Percentiles rank a stretch among this genome's conserved stretches.
Evolutionary conservation across 768 basidiomycete genomes (phyloP).

Genomic region (Leccinum disarticulatum): DNA sequence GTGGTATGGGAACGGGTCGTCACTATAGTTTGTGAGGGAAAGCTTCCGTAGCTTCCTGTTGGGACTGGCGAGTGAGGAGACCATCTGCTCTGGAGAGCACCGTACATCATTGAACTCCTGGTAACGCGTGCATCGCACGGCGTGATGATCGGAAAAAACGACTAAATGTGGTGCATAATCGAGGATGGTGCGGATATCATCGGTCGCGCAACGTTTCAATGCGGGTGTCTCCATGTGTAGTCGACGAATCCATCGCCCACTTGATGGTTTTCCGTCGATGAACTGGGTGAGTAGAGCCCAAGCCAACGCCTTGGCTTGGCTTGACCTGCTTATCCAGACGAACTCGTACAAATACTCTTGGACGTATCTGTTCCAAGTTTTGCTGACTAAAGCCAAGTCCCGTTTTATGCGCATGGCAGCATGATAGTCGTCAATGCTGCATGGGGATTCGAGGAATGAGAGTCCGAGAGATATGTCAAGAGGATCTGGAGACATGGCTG

Average conservation of each 20-base stretch:
- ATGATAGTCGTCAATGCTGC: conserved; percentile 46
- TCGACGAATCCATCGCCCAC: conserved; percentile 55
- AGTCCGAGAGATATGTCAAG: conserved; percentile 49
- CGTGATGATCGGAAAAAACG: conserved; percentile 63
- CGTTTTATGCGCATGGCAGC: conserved; percentile 49
- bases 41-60: conserved; percentile 54
- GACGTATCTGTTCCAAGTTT: conserved; percentile 52
- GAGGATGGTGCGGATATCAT: conserved; percentile 66
- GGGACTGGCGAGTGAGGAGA: conserved; percentile 57
- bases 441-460: conserved; percentile 56
- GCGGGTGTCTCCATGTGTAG: conserved; percentile 69
- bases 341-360: conserved; percentile 64
- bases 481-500: conserved; percentile 43
- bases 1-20: conserved; percentile 53
- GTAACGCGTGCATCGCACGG: conserved; percentile 55
- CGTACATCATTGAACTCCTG: conserved; percentile 44
- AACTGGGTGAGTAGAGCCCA: conserved; percentile 43
- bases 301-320: conserved; percentile 49
- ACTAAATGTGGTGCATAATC: conserved; percentile 60
- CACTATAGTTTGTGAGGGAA: conserved; percentile 74
- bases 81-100: conserved; percentile 55
- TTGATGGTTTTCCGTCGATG: conserved; percentile 36
- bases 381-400: conserved; percentile 52
- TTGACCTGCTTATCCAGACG: conserved; percentile 63
- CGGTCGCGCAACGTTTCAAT: conserved; percentile 63